These are phyloP conservation scores for Leccinum solheimii DNA, from an alignment of 1,284 basidiomycete species.

Conservation along the genomic window DNA sequence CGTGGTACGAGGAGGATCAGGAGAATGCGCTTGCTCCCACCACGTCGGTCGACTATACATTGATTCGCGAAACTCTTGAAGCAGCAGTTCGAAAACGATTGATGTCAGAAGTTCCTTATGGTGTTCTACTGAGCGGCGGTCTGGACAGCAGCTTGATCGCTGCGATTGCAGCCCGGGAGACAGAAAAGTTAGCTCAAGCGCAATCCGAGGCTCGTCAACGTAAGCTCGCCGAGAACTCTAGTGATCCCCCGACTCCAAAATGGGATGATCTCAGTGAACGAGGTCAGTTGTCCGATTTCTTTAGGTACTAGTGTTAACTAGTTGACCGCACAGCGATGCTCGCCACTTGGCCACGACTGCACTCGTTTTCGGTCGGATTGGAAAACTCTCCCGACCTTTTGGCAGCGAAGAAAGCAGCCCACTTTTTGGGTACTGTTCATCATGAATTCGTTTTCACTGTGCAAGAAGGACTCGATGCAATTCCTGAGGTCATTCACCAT, in stretches of 20 bases:
- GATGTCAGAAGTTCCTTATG: conserved; percentile 94
- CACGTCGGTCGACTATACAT: conserved; percentile 67
- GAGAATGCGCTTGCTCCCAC: conserved; percentile 64
- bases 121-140: not conserved
- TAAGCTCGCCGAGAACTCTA: conserved; percentile 52
- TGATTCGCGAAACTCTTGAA: conserved; percentile 84
- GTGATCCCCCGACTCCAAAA: conserved; percentile 59
- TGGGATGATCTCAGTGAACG: conserved; percentile 49
- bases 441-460: conserved; percentile 99
- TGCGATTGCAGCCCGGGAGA: conserved; percentile 92
- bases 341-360: conserved; percentile 93
- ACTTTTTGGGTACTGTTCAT: conserved; percentile 92
- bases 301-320: not conserved
- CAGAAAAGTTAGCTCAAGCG: conserved; percentile 84
- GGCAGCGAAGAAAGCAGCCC: conserved; percentile 93
- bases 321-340: conserved; percentile 54
- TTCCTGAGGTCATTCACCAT: conserved; percentile 98
- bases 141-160: conserved; percentile 59
- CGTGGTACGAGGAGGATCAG: conserved; percentile 81
- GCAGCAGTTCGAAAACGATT: conserved; percentile 92
- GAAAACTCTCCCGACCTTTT: conserved; percentile 95
- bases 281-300: conserved; percentile 40
- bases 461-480: conserved; percentile 96
- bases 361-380: conserved; percentile 97
- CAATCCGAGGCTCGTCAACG: conserved; percentile 72